These are phyloP conservation scores for Neopestalotiopsis clavispora DNA, from an alignment of 2,329 filamentous ascomycete species.

Conservation along the genomic window DNA sequence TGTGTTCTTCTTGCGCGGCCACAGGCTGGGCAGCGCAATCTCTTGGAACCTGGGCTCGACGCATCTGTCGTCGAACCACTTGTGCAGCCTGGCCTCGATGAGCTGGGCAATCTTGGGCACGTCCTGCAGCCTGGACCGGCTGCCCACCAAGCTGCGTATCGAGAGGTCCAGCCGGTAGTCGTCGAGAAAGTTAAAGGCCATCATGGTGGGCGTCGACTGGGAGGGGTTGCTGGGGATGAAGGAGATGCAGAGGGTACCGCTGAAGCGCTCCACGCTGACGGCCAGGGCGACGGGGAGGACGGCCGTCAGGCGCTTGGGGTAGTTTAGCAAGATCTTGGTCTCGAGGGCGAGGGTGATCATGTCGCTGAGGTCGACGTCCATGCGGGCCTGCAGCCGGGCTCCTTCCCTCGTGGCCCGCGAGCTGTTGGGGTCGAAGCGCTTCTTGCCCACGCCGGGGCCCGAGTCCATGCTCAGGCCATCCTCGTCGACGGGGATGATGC, in stretches of 20 bases:
- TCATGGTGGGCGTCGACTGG: slow-evolving; percentile 78
- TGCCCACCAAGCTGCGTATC: slow-evolving; percentile 79
- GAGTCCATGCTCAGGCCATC: slow-evolving; percentile 66
- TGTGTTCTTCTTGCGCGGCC: slow-evolving; percentile 85
- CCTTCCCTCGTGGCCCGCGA: slow-evolving; percentile 60
- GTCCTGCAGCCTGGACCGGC: slow-evolving; percentile 79
- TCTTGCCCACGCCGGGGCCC: slow-evolving; percentile 40
- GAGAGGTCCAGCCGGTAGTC: slow-evolving; percentile 86
- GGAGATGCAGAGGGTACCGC: slow-evolving; percentile 89
- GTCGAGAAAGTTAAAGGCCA: slow-evolving; percentile 92
- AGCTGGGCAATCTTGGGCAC: slow-evolving; percentile 88
- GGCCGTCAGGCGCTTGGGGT: slow-evolving; percentile 86
- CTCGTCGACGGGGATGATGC: slow-evolving; percentile 89
- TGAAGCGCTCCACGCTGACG: slow-evolving; percentile 92
- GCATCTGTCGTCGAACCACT: slow-evolving; percentile 86
- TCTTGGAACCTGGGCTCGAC: slow-evolving; percentile 89
- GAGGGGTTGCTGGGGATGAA: slow-evolving; percentile 80
- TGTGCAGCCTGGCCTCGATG: slow-evolving; percentile 78
- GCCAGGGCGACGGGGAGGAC: slow-evolving; percentile 90
- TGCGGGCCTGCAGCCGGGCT: slow-evolving; percentile 84
- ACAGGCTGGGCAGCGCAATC: slow-evolving; percentile 80
- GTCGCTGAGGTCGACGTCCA: slow-evolving; percentile 97
- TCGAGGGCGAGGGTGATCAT: slow-evolving; percentile 94
- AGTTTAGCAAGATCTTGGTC: slow-evolving; percentile 93
- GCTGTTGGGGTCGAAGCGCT: slow-evolving; percentile 56